Conservation (phyloP, 2,329 filamentous ascomycete species). For the Sclerotinia subarctica region DNA sequence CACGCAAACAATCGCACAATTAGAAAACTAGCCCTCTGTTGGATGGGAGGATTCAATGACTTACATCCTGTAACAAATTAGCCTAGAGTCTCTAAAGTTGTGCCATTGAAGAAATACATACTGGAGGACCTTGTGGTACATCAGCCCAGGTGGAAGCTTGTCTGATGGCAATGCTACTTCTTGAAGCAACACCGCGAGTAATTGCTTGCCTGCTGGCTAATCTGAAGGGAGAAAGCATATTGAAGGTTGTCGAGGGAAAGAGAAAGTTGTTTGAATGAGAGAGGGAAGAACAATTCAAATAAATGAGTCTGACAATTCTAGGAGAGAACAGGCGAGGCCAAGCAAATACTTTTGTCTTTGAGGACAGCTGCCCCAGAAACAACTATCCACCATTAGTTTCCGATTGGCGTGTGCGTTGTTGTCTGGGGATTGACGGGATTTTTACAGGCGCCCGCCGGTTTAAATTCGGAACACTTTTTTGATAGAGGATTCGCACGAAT, state of each 20-base stretch:
- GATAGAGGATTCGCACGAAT: slow-evolving; percentile 3
- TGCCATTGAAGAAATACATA: slow-evolving; percentile 48
- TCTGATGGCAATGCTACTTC: slow-evolving; percentile 32
- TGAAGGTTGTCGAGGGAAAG: slow-evolving; percentile 32
- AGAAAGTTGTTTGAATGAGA: background rate
- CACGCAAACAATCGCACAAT: slow-evolving; percentile 27
- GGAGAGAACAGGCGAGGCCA: slow-evolving; percentile 10
- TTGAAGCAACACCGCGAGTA: slow-evolving; percentile 29
- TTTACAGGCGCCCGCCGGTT: background rate
- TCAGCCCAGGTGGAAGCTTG: slow-evolving; percentile 76
- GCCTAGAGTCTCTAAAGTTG: slow-evolving; percentile 7
- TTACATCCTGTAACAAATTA: slow-evolving; percentile 39
- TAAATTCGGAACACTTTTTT: background rate
- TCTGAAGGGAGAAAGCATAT: slow-evolving; percentile 56
- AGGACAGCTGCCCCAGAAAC: slow-evolving; percentile 18
- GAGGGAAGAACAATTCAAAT: slow-evolving; percentile 11
- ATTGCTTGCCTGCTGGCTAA: slow-evolving; percentile 50
- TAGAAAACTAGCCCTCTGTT: slow-evolving; percentile 39
- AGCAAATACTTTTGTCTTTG: slow-evolving; percentile 5
- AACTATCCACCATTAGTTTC: slow-evolving; percentile 7
- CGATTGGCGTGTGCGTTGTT: slow-evolving; percentile 13
- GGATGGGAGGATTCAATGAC: slow-evolving; percentile 22
- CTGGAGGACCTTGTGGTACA: slow-evolving; percentile 90
- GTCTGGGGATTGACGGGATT: slow-evolving; percentile 11
- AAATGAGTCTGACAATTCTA: slow-evolving; percentile 10